Evolutionary conservation across 495 filamentous ascomycete genomes (phyloP).

Genomic region (Hypoxylon fragiforme): DNA sequence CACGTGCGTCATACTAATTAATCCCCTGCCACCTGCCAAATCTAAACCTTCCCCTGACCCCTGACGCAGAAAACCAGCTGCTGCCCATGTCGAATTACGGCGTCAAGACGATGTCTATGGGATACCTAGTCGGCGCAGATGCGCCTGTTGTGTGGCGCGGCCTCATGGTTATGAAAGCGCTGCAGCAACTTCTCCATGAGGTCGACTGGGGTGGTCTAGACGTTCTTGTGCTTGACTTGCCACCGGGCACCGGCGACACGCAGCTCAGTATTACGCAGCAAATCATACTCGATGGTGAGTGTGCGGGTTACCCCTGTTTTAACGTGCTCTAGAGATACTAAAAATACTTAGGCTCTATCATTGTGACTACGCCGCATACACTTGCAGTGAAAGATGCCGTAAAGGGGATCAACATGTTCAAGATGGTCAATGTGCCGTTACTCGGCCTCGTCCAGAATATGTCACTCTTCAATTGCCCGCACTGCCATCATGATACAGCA

Average conservation of each 20-base stretch:
- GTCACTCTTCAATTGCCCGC: conserved; percentile 81
- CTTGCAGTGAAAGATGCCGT: conserved; percentile 87
- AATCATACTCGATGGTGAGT: conserved; percentile 73
- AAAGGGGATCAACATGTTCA: conserved; percentile 89
- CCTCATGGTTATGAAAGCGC: conserved; percentile 95
- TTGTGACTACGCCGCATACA: conserved; percentile 92
- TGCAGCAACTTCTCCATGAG: conserved; percentile 92
- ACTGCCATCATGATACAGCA: conserved; percentile 70
- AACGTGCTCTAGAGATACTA: not conserved
- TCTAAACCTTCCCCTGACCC: not conserved
- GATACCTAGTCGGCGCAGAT: conserved; percentile 79
- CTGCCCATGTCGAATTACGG: conserved; percentile 93
- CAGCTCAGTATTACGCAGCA: conserved; percentile 94
- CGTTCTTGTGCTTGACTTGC: conserved; percentile 85
- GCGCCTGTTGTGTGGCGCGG: conserved; percentile 94
- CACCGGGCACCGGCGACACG: conserved; percentile 92
- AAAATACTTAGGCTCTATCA: conserved; percentile 64
- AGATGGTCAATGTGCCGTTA: conserved; percentile 72
- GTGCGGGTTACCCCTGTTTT: not conserved
- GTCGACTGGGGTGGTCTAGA: conserved; percentile 88
- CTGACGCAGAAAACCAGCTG: conserved; percentile 70
- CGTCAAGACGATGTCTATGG: conserved; percentile 97
- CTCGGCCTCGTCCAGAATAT: conserved; percentile 98
- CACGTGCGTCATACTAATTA: conserved; percentile 50
- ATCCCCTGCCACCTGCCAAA: not conserved